phyloP scores from a whole-genome alignment of 192 early-diverging fungal genomes.

The Backusella morwellensis region DNA sequence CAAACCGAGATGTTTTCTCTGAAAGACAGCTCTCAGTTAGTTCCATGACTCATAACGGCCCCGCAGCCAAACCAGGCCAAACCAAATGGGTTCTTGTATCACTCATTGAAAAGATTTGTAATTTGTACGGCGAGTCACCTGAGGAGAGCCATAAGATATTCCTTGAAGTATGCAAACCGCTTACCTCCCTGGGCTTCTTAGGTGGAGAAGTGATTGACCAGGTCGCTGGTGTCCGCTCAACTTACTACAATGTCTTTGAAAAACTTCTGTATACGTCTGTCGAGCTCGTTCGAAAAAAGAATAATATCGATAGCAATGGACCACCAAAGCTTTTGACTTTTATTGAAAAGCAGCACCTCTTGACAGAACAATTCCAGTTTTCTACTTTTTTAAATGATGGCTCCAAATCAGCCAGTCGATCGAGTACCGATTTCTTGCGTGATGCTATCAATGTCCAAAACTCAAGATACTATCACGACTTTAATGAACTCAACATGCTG shows the following conservation, averaged over 20 bases:
- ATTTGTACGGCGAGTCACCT: slow-evolving; percentile 79
- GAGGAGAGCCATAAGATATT: slow-evolving; percentile 84
- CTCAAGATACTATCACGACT: slow-evolving; percentile 82
- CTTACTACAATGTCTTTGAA: slow-evolving; percentile 83
- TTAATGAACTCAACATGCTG: slow-evolving; percentile 71
- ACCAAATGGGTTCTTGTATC: slow-evolving; percentile 82
- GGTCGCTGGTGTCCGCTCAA: slow-evolving; percentile 72
- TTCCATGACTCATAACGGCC: not conserved
- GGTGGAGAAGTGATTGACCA: slow-evolving; percentile 62
- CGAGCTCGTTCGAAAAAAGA: slow-evolving; percentile 46
- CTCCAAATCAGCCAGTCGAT: not conserved
- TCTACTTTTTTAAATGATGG: not conserved
- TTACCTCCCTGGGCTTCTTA: slow-evolving; percentile 80
- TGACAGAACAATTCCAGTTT: not conserved
- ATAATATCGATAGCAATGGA: not conserved
- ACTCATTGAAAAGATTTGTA: slow-evolving; percentile 87
- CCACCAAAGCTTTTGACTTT: not conserved
- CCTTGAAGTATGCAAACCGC: slow-evolving; percentile 80
- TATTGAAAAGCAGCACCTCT: not conserved
- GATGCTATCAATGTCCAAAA: slow-evolving; percentile 43
- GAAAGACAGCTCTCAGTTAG: not conserved
- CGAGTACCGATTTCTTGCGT: not conserved
- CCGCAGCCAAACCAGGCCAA: slow-evolving; percentile 42
- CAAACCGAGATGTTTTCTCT: not conserved
- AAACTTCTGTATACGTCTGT: slow-evolving; percentile 80